Evolutionary conservation across 768 basidiomycete genomes (phyloP).

Genomic region (Pleurotus citrinopileatus): DNA sequence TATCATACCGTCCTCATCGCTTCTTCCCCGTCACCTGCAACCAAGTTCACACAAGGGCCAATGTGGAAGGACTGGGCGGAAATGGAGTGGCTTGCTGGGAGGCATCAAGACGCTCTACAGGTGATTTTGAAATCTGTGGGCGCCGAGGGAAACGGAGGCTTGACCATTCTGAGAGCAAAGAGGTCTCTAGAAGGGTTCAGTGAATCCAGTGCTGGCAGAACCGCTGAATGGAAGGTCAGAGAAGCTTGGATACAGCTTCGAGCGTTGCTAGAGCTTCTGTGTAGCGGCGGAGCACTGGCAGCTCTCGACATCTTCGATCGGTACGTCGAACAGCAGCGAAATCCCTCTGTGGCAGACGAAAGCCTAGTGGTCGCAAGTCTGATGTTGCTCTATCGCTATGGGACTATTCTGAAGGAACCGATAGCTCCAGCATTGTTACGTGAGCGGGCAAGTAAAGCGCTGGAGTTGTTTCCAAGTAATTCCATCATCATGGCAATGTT

Average conservation of each 20-base stretch:
- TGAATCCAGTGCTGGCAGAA: conserved; percentile 19
- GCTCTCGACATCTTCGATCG: conserved; percentile 42
- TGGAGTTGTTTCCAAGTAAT: conserved; percentile 64
- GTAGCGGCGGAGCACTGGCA: conserved; percentile 33
- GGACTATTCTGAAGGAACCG: conserved; percentile 50
- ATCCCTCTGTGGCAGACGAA: conserved; percentile 38
- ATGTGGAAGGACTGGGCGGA: conserved; percentile 88
- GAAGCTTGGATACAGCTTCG: conserved; percentile 67
- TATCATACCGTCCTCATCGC: conserved; percentile 65
- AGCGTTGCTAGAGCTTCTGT: conserved; percentile 63
- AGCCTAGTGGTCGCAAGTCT: conserved; percentile 55
- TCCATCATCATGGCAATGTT: conserved; percentile 72
- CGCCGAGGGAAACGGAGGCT: conserved; percentile 48
- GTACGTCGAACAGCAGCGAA: conserved; percentile 27
- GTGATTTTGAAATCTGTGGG: conserved; percentile 55
- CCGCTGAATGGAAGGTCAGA: conserved; percentile 46
- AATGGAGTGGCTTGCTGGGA: conserved; percentile 71
- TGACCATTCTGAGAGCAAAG: conserved; percentile 61
- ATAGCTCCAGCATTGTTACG: conserved; percentile 57
- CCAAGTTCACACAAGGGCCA: conserved; percentile 32
- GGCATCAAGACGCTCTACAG: conserved; percentile 45
- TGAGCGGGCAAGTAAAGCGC: conserved; percentile 49
- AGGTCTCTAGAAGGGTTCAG: conserved; percentile 57
- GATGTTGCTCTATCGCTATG: conserved; percentile 60
- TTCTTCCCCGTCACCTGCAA: conserved; percentile 30